These are phyloP conservation scores for Monilinia vaccinii-corymbosi DNA, from an alignment of 2,329 filamentous ascomycete species.

Conservation along the genomic window DNA sequence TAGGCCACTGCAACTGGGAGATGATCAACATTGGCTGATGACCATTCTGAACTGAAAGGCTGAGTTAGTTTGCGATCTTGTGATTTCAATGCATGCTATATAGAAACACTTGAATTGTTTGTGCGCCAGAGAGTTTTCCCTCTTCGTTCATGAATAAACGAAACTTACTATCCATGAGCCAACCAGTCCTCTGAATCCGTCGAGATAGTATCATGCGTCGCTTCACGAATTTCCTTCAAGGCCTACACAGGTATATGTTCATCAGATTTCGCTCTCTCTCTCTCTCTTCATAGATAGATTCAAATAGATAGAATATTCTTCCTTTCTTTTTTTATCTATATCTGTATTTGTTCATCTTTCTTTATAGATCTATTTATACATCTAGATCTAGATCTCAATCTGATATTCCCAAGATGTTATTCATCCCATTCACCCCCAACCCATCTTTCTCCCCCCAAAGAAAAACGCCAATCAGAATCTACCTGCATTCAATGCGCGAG, in stretches of 20 bases:
- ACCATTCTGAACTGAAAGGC: constrained; percentile 46
- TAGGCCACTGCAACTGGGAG: constrained; percentile 57
- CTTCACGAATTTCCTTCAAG: constrained; percentile 43
- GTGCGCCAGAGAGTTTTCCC: not conserved
- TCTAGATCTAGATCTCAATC: too few species aligned
- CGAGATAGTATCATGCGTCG: constrained; percentile 47
- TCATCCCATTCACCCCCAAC: too few species aligned
- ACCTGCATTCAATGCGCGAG: not conserved
- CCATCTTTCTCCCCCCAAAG: too few species aligned
- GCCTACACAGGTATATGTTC: constrained; percentile 35
- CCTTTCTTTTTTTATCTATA: too few species aligned
- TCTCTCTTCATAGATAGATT: too few species aligned
- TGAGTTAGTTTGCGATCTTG: not conserved
- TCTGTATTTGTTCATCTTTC: too few species aligned
- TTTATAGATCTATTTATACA: too few species aligned
- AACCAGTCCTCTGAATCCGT: constrained; percentile 53
- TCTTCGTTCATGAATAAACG: not conserved
- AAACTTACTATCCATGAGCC: constrained; percentile 44
- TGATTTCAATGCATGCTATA: not conserved
- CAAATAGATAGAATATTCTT: too few species aligned
- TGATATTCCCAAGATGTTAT: too few species aligned
- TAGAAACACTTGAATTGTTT: not conserved
- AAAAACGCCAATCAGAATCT: not conserved
- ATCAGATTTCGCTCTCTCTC: not conserved
- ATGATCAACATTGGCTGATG: constrained; percentile 48